Conservation (phyloP, 805 yeast species). For the Candida chilensis region DNA sequence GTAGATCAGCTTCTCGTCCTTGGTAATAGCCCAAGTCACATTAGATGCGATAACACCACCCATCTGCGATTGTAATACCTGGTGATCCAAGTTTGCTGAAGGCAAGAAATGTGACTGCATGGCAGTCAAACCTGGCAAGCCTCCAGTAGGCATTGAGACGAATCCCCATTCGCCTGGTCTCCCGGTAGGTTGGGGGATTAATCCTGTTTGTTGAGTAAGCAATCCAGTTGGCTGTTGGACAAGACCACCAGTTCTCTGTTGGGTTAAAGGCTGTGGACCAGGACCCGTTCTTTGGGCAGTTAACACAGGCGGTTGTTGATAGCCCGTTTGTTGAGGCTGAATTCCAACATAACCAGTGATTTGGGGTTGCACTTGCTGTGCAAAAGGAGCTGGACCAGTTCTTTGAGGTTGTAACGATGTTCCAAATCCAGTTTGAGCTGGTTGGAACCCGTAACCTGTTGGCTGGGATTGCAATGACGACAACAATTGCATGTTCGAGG, state of each 20-base stretch:
- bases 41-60: conserved; percentile 35
- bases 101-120: conserved; percentile 67
- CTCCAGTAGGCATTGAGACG: conserved; percentile 59
- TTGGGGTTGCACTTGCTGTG: conserved; percentile 9
- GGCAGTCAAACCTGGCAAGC: conserved; percentile 60
- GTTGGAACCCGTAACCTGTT: conserved; percentile 27
- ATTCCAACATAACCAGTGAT: conserved; percentile 13
- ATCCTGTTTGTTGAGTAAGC: conserved; percentile 33
- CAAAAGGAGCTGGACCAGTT: too few species aligned
- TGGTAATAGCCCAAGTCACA: conserved; percentile 76
- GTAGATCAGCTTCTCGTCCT: conserved; percentile 79
- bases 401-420: conserved; percentile 3
- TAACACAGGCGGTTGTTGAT: conserved; percentile 16
- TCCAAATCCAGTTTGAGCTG: background rate
- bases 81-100: conserved; percentile 20
- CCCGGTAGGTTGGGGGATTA: conserved; percentile 50
- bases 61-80: conserved; percentile 31
- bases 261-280: conserved; percentile 15
- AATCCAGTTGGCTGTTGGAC: conserved; percentile 18
- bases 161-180: conserved; percentile 79
- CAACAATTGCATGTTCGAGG: conserved; percentile 1
- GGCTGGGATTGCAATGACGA: conserved; percentile 35
- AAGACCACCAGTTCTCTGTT: conserved; percentile 19
- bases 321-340: conserved; percentile 9
- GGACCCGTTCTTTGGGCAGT: conserved; percentile 6